Base-by-base conservation (phyloP, 2,329 filamentous ascomycete species). In the Colletotrichum magnum region DNA sequence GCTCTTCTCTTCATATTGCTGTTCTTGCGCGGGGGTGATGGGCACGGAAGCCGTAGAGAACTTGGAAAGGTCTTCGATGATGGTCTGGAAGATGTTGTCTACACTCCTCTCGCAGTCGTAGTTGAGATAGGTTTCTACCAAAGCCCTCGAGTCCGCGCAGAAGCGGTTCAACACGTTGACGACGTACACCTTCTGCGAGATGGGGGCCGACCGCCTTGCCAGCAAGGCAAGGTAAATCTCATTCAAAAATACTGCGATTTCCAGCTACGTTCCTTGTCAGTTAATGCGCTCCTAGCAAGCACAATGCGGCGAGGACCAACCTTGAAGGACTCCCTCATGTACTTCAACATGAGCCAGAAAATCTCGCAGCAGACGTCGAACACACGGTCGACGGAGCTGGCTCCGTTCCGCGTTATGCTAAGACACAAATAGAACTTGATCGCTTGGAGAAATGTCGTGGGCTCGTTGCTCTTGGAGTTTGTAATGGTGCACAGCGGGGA, bases 281-380 rank as follows among this genome's bases (percentile, higher is more conserved):
- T 45, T 15, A n/a, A 16, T 32, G 63, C 6, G 13, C 26, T 58
- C 15, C 28, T n/a, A 45, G 26, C 16, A 5, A 9, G 24, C 36
- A 9, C 7, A 32, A 5, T 12, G 9, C 7, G 2, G 12, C 24
- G 7, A 32, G 16, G 0, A 61, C 86, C 69, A 76, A 92, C 92
- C 90, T 99, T 99, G 81, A 99, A 93, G 71, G 95, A 92, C 2
- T 96, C 92, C 70, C 97, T 90, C 89, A 99, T 93, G 75, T 94
- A 92, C 79, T 97, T 97, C 51, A 98, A 83, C 92, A 98, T 97
- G 67, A 98, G 86, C 94, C 95, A 99, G 79, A 99, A 99, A 36
- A 98, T 97, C 79, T 99, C 96, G 75, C 93, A 95, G 79, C 94
- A 95, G 50, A 98, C 94, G 77, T 98, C 95, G 76, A 98, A 99